Evolutionary conservation across 192 early-diverging fungal species (phyloP), one percentile per base, ranked within the genome.

Genomic region (Coemansia sp.): DNA sequence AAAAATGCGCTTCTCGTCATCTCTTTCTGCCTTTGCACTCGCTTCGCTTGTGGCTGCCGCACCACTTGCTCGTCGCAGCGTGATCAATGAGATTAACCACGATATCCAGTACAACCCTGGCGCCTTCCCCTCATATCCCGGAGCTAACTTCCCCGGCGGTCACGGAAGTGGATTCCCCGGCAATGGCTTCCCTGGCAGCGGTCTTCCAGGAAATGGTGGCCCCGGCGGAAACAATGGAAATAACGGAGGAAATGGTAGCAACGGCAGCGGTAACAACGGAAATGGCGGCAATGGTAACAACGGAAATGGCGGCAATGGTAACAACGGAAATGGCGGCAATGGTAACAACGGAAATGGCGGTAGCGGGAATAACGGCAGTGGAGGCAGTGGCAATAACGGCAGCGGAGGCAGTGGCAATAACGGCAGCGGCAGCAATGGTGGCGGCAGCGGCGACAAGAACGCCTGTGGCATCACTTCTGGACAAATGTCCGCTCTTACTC

Each of bases 401-500:
- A 23, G 23, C 10, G 48, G 48, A 12, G 37, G 49, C 12, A 35
- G 35, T 20, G 50, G 35, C 3, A 56, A 61, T 7, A 45, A 37
- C 22, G 35, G 19, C 9, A 16, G 13, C 32, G 43, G 54, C 0
- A 43, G 54, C 27, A n/a, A 29, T n/a, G 59, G 66, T 10, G 37
- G 39, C 43, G 50, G 62, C 27, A 47, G 53, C 32, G 22, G 62
- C 16, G 60, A 55, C 22, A 37, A 29, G 14, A 78, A 78, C 59
- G 75, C 39, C 1, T 78, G 75, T 5, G 75, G 75, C 4, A 66
- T 78, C 14, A 69, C 75, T 10, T 65, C 69, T 0, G 53, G 39
- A 54, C 75, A 78, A 54, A 73, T 78, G 29, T 78, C 75, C 1
- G 75, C 75, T 1, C 69, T 78, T 43, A 78, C 75, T 13, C 75